phyloP scores from a whole-genome alignment of 2,329 filamentous ascomycete genomes.

The Talaromyces sp. region DNA sequence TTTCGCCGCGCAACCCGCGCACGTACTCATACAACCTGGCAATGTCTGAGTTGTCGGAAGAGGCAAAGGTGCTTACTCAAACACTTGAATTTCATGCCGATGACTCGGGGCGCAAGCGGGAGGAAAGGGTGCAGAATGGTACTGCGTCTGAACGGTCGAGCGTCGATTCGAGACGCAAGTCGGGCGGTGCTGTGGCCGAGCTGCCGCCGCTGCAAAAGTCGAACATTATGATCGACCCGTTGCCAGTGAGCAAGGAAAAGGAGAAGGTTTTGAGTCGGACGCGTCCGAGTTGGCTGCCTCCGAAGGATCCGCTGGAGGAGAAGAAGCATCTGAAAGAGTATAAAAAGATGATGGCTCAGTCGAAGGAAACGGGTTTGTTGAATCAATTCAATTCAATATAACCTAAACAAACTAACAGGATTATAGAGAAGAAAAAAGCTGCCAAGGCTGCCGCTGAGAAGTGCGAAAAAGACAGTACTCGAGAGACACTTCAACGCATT shows the following conservation, averaged over 20 bases:
- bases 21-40: constrained; percentile 57
- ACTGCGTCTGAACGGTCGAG: constrained; percentile 30
- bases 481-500: constrained; percentile 52
- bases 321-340: constrained; percentile 74
- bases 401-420: neutral
- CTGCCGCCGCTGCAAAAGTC: constrained; percentile 59
- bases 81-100: constrained; percentile 56
- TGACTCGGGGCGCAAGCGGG: constrained; percentile 40
- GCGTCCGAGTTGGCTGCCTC: constrained; percentile 63
- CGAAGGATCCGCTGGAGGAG: constrained; percentile 80
- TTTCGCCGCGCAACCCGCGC: constrained; percentile 38
- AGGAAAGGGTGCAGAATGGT: constrained; percentile 44
- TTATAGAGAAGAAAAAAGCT: constrained; percentile 45
- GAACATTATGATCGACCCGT: constrained; percentile 60
- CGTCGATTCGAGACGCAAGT: constrained; percentile 32
- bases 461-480: constrained; percentile 48
- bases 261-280: constrained; percentile 60
- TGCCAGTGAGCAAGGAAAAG: constrained; percentile 63
- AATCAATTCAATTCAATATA: neutral
- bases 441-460: constrained; percentile 43
- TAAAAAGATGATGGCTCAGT: constrained; percentile 60
- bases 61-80: constrained; percentile 56
- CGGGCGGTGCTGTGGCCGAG: constrained; percentile 36
- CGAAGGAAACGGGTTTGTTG: constrained; percentile 51
- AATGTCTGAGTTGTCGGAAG: constrained; percentile 54